Percentiles rank a stretch among this genome's conserved stretches.
Evolutionary conservation across 2,329 filamentous ascomycete species (phyloP).

Genomic region (Phialocephala sp.): DNA sequence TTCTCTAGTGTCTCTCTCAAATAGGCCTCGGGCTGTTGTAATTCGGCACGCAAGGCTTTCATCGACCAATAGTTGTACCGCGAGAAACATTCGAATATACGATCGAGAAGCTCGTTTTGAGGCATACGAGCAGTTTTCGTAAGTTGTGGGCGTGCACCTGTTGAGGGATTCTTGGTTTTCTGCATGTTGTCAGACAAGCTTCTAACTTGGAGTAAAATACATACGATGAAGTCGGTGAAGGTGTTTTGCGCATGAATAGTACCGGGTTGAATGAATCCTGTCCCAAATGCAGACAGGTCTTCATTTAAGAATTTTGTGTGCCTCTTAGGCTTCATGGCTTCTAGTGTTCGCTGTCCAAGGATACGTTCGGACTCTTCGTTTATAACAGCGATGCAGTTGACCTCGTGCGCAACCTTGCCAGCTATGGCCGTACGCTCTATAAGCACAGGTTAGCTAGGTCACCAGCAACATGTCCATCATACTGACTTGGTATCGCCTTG

Average conservation of each 20-base stretch:
- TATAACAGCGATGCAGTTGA: slow-evolving; percentile 74
- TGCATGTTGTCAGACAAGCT: slow-evolving; percentile 39
- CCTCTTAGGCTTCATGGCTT: slow-evolving; percentile 64
- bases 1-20: slow-evolving; percentile 84
- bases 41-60: slow-evolving; percentile 76
- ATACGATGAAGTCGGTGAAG: slow-evolving; percentile 63
- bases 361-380: slow-evolving; percentile 72
- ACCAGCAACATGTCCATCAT: not conserved
- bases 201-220: slow-evolving; percentile 39
- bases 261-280: slow-evolving; percentile 62
- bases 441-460: slow-evolving; percentile 30
- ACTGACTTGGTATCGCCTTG: slow-evolving; percentile 77
- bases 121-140: slow-evolving; percentile 91
- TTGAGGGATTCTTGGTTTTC: slow-evolving; percentile 56
- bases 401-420: slow-evolving; percentile 76
- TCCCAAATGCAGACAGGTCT: slow-evolving; percentile 36
- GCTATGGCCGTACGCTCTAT: slow-evolving; percentile 78
- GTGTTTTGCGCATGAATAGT: slow-evolving; percentile 50
- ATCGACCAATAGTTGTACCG: slow-evolving; percentile 94
- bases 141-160: slow-evolving; percentile 68
- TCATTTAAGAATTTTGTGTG: slow-evolving; percentile 52
- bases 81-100: slow-evolving; percentile 82
- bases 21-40: slow-evolving; percentile 91
- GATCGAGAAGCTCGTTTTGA: slow-evolving; percentile 84
- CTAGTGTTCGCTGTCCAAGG: slow-evolving; percentile 61